phyloP scores from a whole-genome alignment of 1,284 basidiomycete species.

The Xanthoconium separans region DNA sequence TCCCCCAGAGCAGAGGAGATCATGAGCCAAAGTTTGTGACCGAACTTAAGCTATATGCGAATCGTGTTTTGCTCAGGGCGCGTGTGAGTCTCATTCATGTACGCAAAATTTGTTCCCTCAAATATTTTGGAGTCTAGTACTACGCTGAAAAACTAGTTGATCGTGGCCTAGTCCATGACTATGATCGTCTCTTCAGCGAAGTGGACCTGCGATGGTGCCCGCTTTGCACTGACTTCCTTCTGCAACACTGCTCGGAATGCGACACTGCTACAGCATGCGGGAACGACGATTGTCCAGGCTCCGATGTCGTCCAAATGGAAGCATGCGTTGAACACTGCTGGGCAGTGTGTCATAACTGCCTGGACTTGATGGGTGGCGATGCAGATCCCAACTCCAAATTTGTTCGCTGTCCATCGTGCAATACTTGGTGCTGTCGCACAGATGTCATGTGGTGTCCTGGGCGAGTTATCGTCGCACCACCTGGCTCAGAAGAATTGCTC shows the following conservation, averaged over 20 bases:
- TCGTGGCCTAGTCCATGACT: background rate
- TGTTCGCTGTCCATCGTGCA: slow-evolving; percentile 1
- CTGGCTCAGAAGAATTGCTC: background rate
- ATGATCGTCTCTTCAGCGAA: background rate
- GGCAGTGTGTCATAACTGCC: background rate
- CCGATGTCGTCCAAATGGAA: background rate
- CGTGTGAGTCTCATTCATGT: no score
- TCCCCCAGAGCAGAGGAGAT: background rate
- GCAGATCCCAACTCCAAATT: background rate
- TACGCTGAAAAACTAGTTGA: no score
- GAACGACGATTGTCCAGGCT: background rate
- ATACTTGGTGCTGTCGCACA: background rate
- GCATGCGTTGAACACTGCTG: background rate
- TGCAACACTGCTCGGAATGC: background rate
- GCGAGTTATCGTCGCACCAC: background rate
- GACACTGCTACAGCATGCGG: background rate
- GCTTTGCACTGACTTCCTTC: background rate
- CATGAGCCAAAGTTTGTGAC: no score
- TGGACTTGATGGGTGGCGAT: background rate
- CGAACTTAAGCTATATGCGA: background rate
- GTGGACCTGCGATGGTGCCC: background rate
- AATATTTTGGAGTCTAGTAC: no score
- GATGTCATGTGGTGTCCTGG: background rate
- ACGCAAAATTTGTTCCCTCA: no score
- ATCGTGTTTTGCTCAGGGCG: background rate